These are phyloP conservation scores for Pyrenopolyporus hunteri DNA, from an alignment of 495 filamentous ascomycete genomes.

Conservation along the genomic window DNA sequence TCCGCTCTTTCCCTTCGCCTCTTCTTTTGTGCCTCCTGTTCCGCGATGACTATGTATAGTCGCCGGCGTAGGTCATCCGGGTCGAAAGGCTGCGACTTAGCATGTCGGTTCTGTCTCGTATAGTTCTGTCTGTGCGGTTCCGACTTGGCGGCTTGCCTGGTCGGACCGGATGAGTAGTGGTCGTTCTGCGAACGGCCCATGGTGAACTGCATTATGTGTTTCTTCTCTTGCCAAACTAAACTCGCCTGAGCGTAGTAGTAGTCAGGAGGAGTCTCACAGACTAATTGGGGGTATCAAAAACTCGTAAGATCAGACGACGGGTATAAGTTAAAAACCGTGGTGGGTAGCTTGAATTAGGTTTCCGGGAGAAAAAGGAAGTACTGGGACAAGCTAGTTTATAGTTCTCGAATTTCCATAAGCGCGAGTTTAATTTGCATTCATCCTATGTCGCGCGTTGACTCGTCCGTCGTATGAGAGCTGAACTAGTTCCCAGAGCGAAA, in stretches of 20 bases:
- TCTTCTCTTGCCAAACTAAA: not conserved
- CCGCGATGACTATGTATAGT: slow-evolving; percentile 51
- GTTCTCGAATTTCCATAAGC: slow-evolving; percentile 4
- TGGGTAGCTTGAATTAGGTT: not conserved
- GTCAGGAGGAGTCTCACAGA: not conserved
- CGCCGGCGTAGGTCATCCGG: slow-evolving; percentile 56
- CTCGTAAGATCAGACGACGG: not conserved
- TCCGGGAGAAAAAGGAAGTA: not conserved
- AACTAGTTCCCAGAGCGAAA: slow-evolving; percentile 2
- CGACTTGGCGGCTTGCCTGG: slow-evolving; percentile 16
- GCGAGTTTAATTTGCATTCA: slow-evolving; percentile 9
- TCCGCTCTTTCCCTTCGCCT: slow-evolving; percentile 10
- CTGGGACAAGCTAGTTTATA: slow-evolving; percentile 1
- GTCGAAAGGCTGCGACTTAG: slow-evolving; percentile 55
- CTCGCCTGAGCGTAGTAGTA: not conserved
- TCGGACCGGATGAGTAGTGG: slow-evolving; percentile 4
- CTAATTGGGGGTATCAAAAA: not conserved
- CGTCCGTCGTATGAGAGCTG: slow-evolving; percentile 20
- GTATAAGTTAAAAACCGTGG: slow-evolving; percentile 1
- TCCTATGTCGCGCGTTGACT: slow-evolving; percentile 13
- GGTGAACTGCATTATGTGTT: slow-evolving; percentile 27
- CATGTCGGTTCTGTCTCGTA: slow-evolving; percentile 19
- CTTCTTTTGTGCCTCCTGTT: slow-evolving; percentile 46
- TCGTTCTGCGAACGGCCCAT: slow-evolving; percentile 32
- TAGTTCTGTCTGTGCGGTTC: slow-evolving; percentile 21